These are phyloP conservation scores for Mycena venus DNA, from an alignment of 768 basidiomycete species.

Conservation along the genomic window DNA sequence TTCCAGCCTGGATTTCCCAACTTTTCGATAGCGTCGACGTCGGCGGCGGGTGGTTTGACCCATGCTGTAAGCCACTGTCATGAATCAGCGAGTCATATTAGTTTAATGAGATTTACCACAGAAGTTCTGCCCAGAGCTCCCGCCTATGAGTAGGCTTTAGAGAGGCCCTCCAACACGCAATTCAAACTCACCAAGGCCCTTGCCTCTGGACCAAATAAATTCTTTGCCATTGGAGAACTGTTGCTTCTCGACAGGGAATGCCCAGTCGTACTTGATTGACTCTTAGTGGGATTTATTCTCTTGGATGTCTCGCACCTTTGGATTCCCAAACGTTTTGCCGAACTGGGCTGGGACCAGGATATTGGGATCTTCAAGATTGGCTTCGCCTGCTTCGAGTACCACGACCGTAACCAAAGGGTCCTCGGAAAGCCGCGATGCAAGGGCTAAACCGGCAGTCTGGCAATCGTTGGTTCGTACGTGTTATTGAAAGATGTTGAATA, in stretches of 20 bases:
- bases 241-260: conserved; percentile 46
- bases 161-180: background rate
- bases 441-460: conserved; percentile 54
- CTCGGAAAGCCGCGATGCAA: conserved; percentile 58
- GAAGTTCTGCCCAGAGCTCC: conserved; percentile 62
- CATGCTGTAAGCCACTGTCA: conserved; percentile 38
- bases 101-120: conserved; percentile 32
- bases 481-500: background rate
- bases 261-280: conserved; percentile 51
- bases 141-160: conserved; percentile 43
- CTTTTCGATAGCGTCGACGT: conserved; percentile 54
- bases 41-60: conserved; percentile 46
- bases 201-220: conserved; percentile 46
- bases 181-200: conserved; percentile 44
- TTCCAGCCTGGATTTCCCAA: conserved; percentile 73
- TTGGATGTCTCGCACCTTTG: conserved; percentile 37
- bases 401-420: conserved; percentile 52
- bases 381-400: conserved; percentile 54
- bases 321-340: conserved; percentile 41
- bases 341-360: conserved; percentile 50
- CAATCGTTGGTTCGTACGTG: background rate
- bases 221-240: conserved; percentile 41
- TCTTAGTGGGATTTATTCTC: background rate
- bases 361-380: conserved; percentile 49
- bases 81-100: conserved; percentile 8